A percentile compares a stretch with the other conserved stretches of the same genome.
Conservation (phyloP, 2,329 filamentous ascomycete species). For the Colletotrichum sp. region DNA sequence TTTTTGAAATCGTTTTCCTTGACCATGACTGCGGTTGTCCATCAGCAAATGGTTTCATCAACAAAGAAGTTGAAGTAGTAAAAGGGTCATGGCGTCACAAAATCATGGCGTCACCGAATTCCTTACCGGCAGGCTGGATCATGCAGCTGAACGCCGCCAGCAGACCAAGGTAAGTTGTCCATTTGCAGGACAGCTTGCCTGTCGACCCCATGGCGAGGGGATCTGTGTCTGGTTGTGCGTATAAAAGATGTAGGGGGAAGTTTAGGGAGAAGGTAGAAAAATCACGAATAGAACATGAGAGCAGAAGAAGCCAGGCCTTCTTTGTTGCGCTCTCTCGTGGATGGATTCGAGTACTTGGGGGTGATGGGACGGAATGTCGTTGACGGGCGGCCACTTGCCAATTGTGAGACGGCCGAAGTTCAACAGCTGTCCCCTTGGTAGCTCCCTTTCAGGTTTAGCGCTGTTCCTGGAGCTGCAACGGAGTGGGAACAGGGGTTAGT, state of each 20-base stretch:
- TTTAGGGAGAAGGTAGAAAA: not conserved
- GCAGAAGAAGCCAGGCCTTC: constrained; percentile 8
- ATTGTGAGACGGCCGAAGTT: constrained; percentile 14
- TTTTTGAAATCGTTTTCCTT: constrained; percentile 99
- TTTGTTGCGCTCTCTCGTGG: constrained; percentile 10
- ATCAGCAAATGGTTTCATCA: not conserved
- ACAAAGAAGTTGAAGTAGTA: not conserved
- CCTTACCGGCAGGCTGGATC: constrained; percentile 68
- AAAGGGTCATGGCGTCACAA: not conserved
- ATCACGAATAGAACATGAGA: not conserved
- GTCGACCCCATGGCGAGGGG: constrained; percentile 53
- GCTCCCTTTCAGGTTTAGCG: constrained; percentile 23
- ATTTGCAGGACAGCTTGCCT: constrained; percentile 60
- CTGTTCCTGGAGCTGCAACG: not conserved
- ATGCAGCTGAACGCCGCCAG: constrained; percentile 64
- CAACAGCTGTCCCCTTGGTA: constrained; percentile 32
- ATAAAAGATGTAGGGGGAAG: not conserved
- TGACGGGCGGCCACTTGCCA: not conserved
- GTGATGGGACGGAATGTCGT: not conserved
- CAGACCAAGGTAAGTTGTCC: constrained; percentile 69
- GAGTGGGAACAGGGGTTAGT: not conserved
- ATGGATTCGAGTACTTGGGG: not conserved
- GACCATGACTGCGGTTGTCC: constrained; percentile 67
- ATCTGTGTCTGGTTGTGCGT: constrained; percentile 3
- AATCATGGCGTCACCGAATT: not conserved